A percentile compares a stretch with the other conserved stretches of the same genome.
Evolutionary conservation across 192 early-diverging fungal species (phyloP).

Genomic region (Backusella australiensis): DNA sequence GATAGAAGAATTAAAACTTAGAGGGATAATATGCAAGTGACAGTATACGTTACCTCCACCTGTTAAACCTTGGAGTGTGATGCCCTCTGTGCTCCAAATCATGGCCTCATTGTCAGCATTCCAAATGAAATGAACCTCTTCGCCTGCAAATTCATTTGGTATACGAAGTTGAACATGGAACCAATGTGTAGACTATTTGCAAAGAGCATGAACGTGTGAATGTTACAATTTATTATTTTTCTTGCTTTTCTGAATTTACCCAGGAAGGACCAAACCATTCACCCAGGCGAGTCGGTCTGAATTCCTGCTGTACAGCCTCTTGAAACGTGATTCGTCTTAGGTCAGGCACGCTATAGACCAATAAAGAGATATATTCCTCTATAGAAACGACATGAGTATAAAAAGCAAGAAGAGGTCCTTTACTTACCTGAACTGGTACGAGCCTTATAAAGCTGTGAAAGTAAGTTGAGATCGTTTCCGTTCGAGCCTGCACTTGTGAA

Average conservation of each 20-base stretch:
- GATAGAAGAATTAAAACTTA: not conserved
- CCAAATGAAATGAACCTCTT: conserved; percentile 85
- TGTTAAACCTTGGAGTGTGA: conserved; percentile 86
- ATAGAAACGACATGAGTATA: conserved; percentile 5
- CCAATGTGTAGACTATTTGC: conserved; percentile 68
- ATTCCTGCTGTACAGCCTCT: conserved; percentile 72
- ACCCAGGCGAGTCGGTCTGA: conserved; percentile 64
- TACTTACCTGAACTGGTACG: conserved; percentile 35
- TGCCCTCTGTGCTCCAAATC: conserved; percentile 84
- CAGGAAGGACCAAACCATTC: conserved; percentile 84
- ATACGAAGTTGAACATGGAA: conserved; percentile 70
- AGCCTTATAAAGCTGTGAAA: conserved; percentile 47
- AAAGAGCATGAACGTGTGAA: not conserved
- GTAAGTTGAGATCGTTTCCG: conserved; percentile 64
- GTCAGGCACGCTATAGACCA: conserved; percentile 67
- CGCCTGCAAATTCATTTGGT: conserved; percentile 57
- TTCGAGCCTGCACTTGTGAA: conserved; percentile 68
- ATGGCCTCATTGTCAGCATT: conserved; percentile 87
- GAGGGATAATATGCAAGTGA: no score
- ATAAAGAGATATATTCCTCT: conserved; percentile 52
- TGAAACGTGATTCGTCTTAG: conserved; percentile 70
- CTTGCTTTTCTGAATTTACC: conserved; percentile 31
- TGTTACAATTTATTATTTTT: not conserved
- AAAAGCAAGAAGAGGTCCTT: not conserved
- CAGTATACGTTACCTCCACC: conserved; percentile 59